Evolutionary conservation across 2,329 filamentous ascomycete genomes (phyloP).

Genomic region (Cryphonectria nitschkei): DNA sequence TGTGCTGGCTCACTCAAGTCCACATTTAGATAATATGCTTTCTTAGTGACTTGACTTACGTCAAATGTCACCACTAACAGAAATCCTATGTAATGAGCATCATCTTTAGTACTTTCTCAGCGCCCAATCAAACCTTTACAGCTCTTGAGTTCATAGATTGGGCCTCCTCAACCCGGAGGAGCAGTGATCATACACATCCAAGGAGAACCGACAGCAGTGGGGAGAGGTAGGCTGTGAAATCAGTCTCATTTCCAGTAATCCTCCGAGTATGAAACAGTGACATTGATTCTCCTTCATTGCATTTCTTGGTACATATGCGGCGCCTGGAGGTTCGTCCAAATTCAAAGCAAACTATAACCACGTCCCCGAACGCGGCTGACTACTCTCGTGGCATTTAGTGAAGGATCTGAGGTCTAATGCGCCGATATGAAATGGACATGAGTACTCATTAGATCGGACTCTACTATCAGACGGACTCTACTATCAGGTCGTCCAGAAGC

Average conservation of each 20-base stretch:
- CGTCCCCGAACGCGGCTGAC: no score
- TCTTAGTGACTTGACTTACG: not conserved
- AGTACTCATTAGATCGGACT: not conserved
- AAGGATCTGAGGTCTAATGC: not conserved
- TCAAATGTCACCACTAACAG: no score
- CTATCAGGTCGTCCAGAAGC: not conserved
- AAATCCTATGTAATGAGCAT: not conserved
- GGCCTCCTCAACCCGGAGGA: not conserved
- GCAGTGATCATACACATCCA: not conserved
- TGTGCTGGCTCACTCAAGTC: not conserved
- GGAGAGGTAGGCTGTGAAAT: not conserved
- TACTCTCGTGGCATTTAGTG: not conserved
- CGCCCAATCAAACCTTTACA: not conserved
- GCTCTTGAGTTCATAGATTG: not conserved
- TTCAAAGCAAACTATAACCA: not conserved
- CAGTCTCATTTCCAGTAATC: not conserved
- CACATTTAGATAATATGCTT: not conserved
- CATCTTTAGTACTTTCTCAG: not conserved
- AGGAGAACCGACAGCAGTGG: no score
- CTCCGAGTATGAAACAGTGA: not conserved
- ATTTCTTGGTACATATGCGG: not conserved
- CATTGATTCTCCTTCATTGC: not conserved
- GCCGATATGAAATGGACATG: not conserved
- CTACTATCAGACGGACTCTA: no score
- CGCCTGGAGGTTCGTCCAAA: not conserved